Evolutionary conservation across 768 basidiomycete genomes (phyloP).

Genomic region (Mycena albidolilacea): DNA sequence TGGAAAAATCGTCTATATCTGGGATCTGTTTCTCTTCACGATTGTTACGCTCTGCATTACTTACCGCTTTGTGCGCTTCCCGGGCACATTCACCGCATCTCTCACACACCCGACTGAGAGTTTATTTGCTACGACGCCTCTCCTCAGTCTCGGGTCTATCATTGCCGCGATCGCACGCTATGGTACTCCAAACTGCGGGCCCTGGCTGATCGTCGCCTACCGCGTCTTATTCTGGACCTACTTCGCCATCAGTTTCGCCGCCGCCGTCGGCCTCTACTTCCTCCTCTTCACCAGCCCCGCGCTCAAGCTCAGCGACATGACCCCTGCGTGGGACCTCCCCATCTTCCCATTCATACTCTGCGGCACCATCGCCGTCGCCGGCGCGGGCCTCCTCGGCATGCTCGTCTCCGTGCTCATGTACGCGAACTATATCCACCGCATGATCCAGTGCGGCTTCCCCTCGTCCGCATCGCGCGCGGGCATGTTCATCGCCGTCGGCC

Average conservation of each 20-base stretch:
- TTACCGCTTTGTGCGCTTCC: slow-evolving; percentile 18
- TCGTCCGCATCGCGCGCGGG: no score
- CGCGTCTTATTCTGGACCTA: slow-evolving; percentile 13
- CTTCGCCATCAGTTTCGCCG: slow-evolving; percentile 8
- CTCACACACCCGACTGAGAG: slow-evolving; percentile 18
- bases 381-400: background rate
- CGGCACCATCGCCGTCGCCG: slow-evolving; percentile 11
- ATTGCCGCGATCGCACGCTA: slow-evolving; percentile 18
- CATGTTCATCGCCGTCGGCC: no score
- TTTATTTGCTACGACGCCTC: slow-evolving; percentile 1
- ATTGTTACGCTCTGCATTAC: slow-evolving; percentile 6
- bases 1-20: slow-evolving; percentile 16
- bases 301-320: slow-evolving; percentile 21
- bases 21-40: slow-evolving; percentile 8
- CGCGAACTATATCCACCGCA: no score
- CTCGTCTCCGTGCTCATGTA: no score
- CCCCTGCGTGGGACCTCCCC: slow-evolving; percentile 23
- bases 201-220: slow-evolving; percentile 15
- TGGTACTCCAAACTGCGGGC: slow-evolving; percentile 9
- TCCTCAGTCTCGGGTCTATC: slow-evolving; percentile 3
- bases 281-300: slow-evolving; percentile 21
- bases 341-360: slow-evolving; percentile 22
- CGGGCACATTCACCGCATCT: slow-evolving; percentile 1
- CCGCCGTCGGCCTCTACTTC: slow-evolving; percentile 9
- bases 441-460: no score